Percentiles rank a stretch among this genome's conserved stretches.
These are phyloP conservation scores for Fusarium sp. DNA, from an alignment of 2,329 filamentous ascomycete species.

Conservation along the genomic window DNA sequence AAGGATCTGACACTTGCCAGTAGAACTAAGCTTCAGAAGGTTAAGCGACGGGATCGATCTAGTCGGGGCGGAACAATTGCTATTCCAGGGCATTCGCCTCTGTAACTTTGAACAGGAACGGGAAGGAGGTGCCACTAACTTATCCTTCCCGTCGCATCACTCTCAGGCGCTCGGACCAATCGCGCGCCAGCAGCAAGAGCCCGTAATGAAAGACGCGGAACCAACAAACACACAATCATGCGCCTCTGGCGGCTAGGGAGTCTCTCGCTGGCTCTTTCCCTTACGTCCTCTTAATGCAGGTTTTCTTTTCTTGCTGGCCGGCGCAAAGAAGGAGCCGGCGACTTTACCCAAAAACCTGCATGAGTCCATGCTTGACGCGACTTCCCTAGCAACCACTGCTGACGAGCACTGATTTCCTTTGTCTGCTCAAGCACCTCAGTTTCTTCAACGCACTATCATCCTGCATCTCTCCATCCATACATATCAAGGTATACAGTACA, in stretches of 20 bases:
- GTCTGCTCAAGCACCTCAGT: neutral
- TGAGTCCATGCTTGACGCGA: constrained; percentile 16
- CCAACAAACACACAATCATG: constrained; percentile 18
- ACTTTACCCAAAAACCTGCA: neutral
- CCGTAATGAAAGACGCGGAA: constrained; percentile 26
- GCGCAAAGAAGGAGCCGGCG: neutral
- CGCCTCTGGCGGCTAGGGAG: constrained; percentile 34
- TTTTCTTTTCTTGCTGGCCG: neutral
- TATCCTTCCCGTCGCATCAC: constrained; percentile 15
- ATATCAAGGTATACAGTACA: neutral
- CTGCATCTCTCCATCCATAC: neutral
- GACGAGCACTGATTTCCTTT: neutral
- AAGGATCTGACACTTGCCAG: neutral
- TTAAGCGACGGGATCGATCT: neutral
- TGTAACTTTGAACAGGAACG: neutral
- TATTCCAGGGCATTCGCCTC: constrained; percentile 13
- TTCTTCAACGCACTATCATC: neutral
- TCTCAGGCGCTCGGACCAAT: constrained; percentile 39
- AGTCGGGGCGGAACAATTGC: constrained; percentile 28
- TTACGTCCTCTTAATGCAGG: neutral
- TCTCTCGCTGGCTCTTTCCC: neutral
- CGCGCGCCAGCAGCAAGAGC: constrained; percentile 26
- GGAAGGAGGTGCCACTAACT: constrained; percentile 1
- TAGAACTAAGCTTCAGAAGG: neutral
- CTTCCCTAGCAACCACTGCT: neutral